Evolutionary conservation across 2,329 filamentous ascomycete species (phyloP).

Genomic region (Beauveria varroae): DNA sequence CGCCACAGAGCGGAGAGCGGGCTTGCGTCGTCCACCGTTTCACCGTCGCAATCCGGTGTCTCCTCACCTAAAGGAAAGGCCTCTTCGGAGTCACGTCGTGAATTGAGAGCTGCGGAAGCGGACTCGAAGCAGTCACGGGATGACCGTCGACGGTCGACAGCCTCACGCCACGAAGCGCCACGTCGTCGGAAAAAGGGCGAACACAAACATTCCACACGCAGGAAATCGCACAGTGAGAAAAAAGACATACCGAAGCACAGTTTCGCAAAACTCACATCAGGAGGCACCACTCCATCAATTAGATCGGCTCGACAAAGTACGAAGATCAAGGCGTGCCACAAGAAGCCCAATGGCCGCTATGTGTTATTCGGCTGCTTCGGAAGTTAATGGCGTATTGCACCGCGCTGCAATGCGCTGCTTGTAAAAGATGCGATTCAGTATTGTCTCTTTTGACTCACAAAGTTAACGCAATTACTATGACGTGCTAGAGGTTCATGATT

Average conservation of each 20-base stretch:
- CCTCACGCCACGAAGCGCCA: neutral
- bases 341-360: neutral
- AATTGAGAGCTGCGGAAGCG: neutral
- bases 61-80: neutral
- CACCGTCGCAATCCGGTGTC: neutral
- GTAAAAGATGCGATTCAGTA: neutral
- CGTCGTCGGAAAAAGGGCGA: neutral
- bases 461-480: neutral
- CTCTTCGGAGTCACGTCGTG: neutral
- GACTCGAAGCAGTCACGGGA: neutral
- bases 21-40: neutral
- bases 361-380: constrained; percentile 2
- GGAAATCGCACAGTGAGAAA: neutral
- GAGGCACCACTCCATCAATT: neutral
- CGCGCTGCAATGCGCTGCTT: neutral
- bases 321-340: neutral
- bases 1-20: constrained; percentile 2
- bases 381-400: neutral
- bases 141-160: neutral
- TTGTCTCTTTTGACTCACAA: neutral
- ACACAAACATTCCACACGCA: neutral
- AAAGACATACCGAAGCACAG: neutral
- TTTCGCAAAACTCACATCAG: neutral
- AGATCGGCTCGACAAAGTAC: neutral
- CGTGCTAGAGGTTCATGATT: neutral